Conservation (phyloP, 108 stramenopile genomes). For the Asterionellopsis glacialis region DNA sequence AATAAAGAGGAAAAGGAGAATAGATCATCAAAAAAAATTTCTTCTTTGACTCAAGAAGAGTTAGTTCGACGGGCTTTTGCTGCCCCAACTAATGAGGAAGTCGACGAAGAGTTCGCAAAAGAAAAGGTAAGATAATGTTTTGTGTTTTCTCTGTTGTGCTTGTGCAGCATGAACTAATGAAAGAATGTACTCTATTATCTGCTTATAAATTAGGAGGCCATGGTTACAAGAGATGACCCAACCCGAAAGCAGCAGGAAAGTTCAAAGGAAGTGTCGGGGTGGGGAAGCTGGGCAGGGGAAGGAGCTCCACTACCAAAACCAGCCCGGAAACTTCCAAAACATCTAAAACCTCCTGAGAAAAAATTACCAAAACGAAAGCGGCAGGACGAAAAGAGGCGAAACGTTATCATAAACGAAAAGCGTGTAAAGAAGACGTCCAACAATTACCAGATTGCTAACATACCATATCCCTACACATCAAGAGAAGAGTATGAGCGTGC, state of each 20-base stretch:
- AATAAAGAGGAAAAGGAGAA: neutral
- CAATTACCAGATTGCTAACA: conserved; percentile 71
- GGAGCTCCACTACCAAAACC: conserved; percentile 74
- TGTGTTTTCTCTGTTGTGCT: too few relatives aligned
- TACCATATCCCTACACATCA: conserved; percentile 94
- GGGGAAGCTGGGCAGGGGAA: conserved; percentile 89
- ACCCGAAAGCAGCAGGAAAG: conserved; percentile 51
- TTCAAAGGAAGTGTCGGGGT: conserved; percentile 57
- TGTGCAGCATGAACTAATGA: too few relatives aligned
- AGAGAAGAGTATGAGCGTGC: conserved; percentile 94
- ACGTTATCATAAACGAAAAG: conserved; percentile 94
- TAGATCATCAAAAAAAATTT: conserved; percentile 16
- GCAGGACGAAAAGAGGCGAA: conserved; percentile 72
- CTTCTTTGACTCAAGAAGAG: conserved; percentile 77
- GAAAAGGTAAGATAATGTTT: conserved; percentile 45
- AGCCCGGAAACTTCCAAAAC: conserved; percentile 50
- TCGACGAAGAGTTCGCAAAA: conserved; percentile 85
- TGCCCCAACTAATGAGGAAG: conserved; percentile 63
- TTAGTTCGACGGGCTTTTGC: conserved; percentile 92
- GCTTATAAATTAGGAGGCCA: conserved; percentile 25
- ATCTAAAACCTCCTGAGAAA: conserved; percentile 47
- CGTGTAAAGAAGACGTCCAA: conserved; percentile 83
- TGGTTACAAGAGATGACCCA: conserved; percentile 72
- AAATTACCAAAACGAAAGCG: conserved; percentile 45
- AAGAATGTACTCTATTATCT: too few relatives aligned